Base-by-base conservation (phyloP, 495 filamentous ascomycete genomes). In the Penicillium soppii region DNA sequence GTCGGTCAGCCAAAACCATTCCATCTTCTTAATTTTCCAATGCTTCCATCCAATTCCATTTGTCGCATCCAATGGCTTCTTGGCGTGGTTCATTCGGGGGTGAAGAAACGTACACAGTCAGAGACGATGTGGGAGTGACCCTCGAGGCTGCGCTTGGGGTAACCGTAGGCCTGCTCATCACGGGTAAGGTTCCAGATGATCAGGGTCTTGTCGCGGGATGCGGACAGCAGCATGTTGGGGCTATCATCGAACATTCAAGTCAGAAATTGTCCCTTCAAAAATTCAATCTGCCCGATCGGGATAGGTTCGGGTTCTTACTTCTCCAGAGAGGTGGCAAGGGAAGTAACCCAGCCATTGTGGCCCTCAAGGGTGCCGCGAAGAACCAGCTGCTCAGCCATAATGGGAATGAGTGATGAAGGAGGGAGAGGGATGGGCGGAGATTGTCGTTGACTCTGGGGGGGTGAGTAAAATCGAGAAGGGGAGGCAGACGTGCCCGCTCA, bases 131-230 rank as follows among this genome's bases (percentile, higher is more conserved):
- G 94, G 59, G 90, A 95, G 84, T 99, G 94, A 69, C 94, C 94
- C 80, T 96, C 87, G 53, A 99, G 90, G 67, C 87, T 90, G 75
- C 94, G 88, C 85, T 97, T 97, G 68, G 94, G 94, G 85, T 96
- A 95, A 63, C 94, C 94, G 80, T 96, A 97, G 65, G 86, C 83
- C 73, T 87, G 84, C 77, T 97, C 94, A 74, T 99, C 94, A 75
- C 94, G 92, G 75, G 94, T 97, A 62, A 99, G 86, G 87, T 96
- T 95, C 94, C 94, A 99, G 85, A 99, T 92, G 80, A 99, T 99
- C 71, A 99, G 81, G 63, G 89, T 90, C 85, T 97, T 96, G 85
- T 99, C 94, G 74, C 94, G 90, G 75, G 83, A 89, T 64, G 83
- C 91, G 53, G 94, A 99, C 59, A 99, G 88, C 69, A 99, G 91